Conservation (phyloP, 1,284 basidiomycete species). For the Mycena citricolor region DNA sequence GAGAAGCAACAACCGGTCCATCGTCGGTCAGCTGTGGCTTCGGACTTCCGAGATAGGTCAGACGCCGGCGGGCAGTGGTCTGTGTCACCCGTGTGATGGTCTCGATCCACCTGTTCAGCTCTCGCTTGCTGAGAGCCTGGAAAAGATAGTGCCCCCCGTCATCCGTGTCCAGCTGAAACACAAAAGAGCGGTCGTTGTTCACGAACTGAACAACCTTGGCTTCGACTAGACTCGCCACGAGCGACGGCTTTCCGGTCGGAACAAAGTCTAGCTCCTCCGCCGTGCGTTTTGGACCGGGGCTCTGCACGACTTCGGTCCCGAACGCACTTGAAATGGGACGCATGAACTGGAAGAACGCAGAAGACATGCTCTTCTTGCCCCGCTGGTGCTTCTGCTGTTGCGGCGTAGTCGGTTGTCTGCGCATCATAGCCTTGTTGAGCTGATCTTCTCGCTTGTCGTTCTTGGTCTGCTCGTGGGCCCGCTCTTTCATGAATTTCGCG, state of each 20-base stretch:
- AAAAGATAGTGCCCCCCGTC: slow-evolving; percentile 81
- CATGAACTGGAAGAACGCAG: slow-evolving; percentile 79
- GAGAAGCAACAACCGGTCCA: slow-evolving; percentile 40
- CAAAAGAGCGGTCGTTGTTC: slow-evolving; percentile 78
- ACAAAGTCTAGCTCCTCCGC: slow-evolving; percentile 73
- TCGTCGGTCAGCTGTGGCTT: slow-evolving; percentile 68
- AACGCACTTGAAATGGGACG: slow-evolving; percentile 84
- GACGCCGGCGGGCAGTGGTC: slow-evolving; percentile 69
- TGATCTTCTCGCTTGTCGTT: slow-evolving; percentile 72
- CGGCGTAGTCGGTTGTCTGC: slow-evolving; percentile 42
- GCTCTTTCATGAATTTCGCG: slow-evolving; percentile 68
- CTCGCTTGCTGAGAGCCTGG: slow-evolving; percentile 65
- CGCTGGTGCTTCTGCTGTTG: slow-evolving; percentile 63
- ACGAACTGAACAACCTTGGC: slow-evolving; percentile 66
- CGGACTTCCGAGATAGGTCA: slow-evolving; percentile 76
- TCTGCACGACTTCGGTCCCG: slow-evolving; percentile 53
- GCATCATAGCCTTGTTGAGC: slow-evolving; percentile 69
- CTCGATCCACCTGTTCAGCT: slow-evolving; percentile 75
- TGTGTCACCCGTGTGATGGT: slow-evolving; percentile 69
- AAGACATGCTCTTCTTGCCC: slow-evolving; percentile 80
- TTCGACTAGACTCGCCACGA: slow-evolving; percentile 72
- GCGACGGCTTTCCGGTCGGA: slow-evolving; percentile 65
- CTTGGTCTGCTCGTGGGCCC: slow-evolving; percentile 66
- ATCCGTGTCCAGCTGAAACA: slow-evolving; percentile 79
- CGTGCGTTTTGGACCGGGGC: slow-evolving; percentile 51